phyloP scores from a whole-genome alignment of 2,329 filamentous ascomycete species.

The Paecilomyces sp. region DNA sequence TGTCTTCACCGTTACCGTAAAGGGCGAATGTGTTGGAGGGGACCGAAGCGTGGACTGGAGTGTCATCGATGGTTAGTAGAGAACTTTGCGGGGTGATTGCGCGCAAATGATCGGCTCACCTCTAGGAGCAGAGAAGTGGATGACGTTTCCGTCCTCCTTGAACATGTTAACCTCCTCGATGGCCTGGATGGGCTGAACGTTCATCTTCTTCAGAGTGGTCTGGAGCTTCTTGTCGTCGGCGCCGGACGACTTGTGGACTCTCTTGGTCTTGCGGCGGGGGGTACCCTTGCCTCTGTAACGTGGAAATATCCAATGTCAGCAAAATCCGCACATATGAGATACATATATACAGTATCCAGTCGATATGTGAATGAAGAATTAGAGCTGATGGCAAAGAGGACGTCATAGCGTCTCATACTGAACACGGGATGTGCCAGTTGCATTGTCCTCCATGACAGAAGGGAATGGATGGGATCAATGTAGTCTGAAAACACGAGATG shows the following conservation, averaged over 20 bases:
- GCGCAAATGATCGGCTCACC: conserved; percentile 51
- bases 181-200: conserved; percentile 97
- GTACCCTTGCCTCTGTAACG: conserved; percentile 85
- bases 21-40: conserved; percentile 99
- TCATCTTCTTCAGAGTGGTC: conserved; percentile 95
- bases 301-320: conserved; percentile 9
- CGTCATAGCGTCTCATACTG: neutral
- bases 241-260: conserved; percentile 83
- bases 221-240: conserved; percentile 99
- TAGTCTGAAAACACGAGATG: neutral
- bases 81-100: neutral
- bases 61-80: conserved; percentile 1
- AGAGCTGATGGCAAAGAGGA: neutral
- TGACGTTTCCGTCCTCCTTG: conserved; percentile 99
- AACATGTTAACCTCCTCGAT: conserved; percentile 99
- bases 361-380: neutral
- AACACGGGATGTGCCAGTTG: neutral
- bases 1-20: conserved; percentile 98
- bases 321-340: conserved; percentile 11
- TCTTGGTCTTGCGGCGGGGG: conserved; percentile 96
- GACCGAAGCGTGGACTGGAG: conserved; percentile 86
- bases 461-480: neutral
- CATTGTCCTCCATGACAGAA: neutral
- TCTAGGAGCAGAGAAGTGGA: conserved; percentile 97
- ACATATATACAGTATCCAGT: neutral